A percentile compares a stretch with the other conserved stretches of the same genome.
These are phyloP conservation scores for Drechslerella dactyloides DNA, from an alignment of 2,329 filamentous ascomycete species.

Conservation along the genomic window DNA sequence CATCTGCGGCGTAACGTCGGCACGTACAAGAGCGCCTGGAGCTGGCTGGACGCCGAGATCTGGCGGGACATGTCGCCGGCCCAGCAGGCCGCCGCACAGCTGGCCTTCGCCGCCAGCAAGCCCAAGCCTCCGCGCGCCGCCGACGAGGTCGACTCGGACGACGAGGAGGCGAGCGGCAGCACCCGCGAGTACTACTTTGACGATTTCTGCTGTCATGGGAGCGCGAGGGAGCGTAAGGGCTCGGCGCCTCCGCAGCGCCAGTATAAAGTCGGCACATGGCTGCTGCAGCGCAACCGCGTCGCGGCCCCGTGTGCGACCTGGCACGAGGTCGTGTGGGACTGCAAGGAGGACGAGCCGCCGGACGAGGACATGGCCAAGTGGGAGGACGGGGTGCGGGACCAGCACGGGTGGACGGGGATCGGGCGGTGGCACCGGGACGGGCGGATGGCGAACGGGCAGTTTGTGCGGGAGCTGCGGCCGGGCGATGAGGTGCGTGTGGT, in stretches of 20 bases:
- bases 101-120: slow-evolving; percentile 69
- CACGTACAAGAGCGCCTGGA: slow-evolving; percentile 14
- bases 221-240: neutral
- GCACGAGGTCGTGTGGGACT: slow-evolving; percentile 3
- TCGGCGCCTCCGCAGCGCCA: neutral
- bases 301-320: neutral
- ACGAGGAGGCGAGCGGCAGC: slow-evolving; percentile 68
- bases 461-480: slow-evolving; percentile 9
- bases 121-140: slow-evolving; percentile 82
- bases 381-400: neutral
- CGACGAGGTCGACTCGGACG: slow-evolving; percentile 76
- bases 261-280: slow-evolving; percentile 14
- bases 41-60: slow-evolving; percentile 29
- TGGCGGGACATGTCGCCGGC: slow-evolving; percentile 10
- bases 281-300: neutral
- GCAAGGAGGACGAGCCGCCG: neutral
- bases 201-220: no score
- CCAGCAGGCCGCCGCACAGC: neutral
- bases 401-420: neutral
- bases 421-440: neutral
- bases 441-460: neutral
- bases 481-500: slow-evolving; percentile 11
- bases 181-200: no score
- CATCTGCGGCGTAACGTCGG: slow-evolving; percentile 2
- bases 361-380: neutral